phyloP scores from a whole-genome alignment of 208 protist genomes.

The Trypanosoma conorhini region DNA sequence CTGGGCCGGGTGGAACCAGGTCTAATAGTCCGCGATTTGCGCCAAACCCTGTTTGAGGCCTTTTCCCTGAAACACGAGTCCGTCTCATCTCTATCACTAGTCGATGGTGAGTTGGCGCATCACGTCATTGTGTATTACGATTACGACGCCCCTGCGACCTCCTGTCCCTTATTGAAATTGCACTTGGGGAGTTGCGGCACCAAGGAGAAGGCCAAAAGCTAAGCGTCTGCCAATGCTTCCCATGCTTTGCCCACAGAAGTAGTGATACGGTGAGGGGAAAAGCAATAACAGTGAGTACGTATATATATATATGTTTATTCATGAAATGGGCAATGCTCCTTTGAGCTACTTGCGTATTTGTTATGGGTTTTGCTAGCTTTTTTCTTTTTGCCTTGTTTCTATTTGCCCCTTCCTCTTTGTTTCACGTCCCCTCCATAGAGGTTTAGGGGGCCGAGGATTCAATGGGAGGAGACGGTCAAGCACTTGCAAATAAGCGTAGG shows the following conservation, averaged over 20 bases:
- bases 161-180: conserved; percentile 35
- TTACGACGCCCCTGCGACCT: conserved; percentile 38
- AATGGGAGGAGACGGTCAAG: conserved; percentile 85
- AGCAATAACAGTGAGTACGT: not conserved
- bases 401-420: not conserved
- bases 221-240: not conserved
- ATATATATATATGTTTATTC: not conserved
- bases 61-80: conserved; percentile 32
- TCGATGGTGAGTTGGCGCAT: not conserved
- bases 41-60: conserved; percentile 41
- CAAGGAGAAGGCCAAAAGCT: not conserved
- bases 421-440: not conserved
- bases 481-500: conserved; percentile 72
- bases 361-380: conserved; percentile 9
- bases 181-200: not conserved
- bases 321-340: not conserved
- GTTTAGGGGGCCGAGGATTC: not conserved
- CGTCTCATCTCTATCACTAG: not conserved
- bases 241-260: not conserved
- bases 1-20: conserved; percentile 68
- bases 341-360: conserved; percentile 1
- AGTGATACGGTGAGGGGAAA: not conserved
- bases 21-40: conserved; percentile 55
- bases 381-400: conserved; percentile 6
- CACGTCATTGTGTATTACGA: conserved; percentile 70